These are phyloP conservation scores for Sedum album DNA, from an alignment of 164 flowering plant species.

Conservation along the genomic window DNA sequence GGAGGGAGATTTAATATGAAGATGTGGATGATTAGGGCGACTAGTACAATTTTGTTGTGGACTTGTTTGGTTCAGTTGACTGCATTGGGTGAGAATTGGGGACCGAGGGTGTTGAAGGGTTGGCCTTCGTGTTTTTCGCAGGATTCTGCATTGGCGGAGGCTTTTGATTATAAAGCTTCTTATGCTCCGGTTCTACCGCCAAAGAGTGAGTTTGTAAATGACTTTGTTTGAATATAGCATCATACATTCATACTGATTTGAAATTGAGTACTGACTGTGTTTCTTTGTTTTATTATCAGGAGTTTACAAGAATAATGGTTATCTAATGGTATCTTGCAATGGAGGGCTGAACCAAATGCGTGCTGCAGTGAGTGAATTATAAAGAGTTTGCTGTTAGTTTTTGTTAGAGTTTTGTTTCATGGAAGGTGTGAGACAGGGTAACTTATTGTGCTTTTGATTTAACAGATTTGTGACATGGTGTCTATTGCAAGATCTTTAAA, in stretches of 20 bases:
- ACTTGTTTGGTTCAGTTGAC: constrained; percentile 33
- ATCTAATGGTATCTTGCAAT: constrained; percentile 24
- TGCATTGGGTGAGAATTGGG: constrained; percentile 36
- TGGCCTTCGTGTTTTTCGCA: constrained; percentile 42
- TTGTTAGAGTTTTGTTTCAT: background rate
- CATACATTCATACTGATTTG: too few relatives aligned
- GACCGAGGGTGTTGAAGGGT: constrained; percentile 32
- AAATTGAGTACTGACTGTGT: too few relatives aligned
- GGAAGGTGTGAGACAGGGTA: background rate
- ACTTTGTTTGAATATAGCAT: too few relatives aligned
- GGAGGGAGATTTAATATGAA: constrained; percentile 23
- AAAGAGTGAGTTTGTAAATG: constrained; percentile 32
- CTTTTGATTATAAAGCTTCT: background rate
- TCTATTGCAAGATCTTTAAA: constrained; percentile 21
- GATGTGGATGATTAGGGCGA: constrained; percentile 34
- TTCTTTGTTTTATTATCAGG: constrained; percentile 9
- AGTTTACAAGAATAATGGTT: constrained; percentile 23
- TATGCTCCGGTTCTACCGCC: constrained; percentile 23
- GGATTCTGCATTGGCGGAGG: constrained; percentile 15
- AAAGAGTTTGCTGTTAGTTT: background rate
- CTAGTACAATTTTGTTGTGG: constrained; percentile 34
- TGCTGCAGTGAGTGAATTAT: constrained; percentile 18
- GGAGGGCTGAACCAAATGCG: constrained; percentile 30
- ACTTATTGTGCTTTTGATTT: background rate
- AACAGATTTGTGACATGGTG: constrained; percentile 25